Evolutionary conservation across 306 rosid species (phyloP), one percentile per base, ranked within the genome.

Genomic region (Cucurbita argyrosperma): DNA sequence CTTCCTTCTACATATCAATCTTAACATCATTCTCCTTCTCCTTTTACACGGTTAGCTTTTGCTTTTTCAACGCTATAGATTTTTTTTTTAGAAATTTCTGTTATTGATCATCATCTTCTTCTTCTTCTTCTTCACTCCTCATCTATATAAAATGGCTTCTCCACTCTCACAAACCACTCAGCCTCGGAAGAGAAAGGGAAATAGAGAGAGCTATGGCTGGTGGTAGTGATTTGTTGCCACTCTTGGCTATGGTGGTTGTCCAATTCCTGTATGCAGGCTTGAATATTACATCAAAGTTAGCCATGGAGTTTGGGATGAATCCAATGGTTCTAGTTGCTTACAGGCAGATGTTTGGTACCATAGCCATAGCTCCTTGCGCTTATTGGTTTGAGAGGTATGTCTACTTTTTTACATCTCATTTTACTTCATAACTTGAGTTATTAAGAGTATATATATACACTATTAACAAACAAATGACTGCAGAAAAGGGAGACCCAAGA

Each of bases 231-330:
- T 12, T 80, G 11, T 0, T 82, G 73, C 94, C 94, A 18, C 79
- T 83, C 16, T 19, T 94, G 37, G 83, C 76, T 11, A 90, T 90
- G 94, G 72, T 87, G 21, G 16, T 85, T 0, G 85, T 80, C 49
- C 99, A 94, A 71, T 10, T 78, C 3, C 74, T 74, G 0, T 94
- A 84, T 71, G 88, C 96, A 1, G 95, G 83, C 9, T 79, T 94
- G 95, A 94, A 83, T 37, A 83, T 91, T 4, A 89, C 83, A 6
- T 89, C 99, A n/a, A 91, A 90, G 88, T 89, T 94, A 45, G 99
- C 99, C 0, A 58, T 94, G 39, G 78, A 83, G 50, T 79, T 92
- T 58, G 92, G 91, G 46, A 88, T 91, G 97, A 81, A 82, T 71
- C 97, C 97, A 7, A 75, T 91, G 2, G 79, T 94, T 45, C 96